Evolutionary conservation across 805 yeast species (phyloP), one percentile per base, ranked within the genome.

Genomic region (Suhomyces kilbournensis): DNA sequence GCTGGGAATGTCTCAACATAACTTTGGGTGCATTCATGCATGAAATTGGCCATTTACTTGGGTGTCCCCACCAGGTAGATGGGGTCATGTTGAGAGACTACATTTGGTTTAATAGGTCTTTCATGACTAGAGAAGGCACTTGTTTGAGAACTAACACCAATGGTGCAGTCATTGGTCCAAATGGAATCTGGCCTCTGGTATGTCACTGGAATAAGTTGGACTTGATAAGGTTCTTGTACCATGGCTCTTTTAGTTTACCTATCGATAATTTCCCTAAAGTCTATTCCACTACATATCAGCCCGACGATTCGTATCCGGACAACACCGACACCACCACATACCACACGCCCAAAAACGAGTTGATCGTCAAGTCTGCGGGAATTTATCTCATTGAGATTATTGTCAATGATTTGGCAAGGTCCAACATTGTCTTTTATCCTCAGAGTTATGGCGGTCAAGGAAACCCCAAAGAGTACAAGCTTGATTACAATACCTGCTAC

Each of bases 11-110:
- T 61, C 70, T 88, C 44, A 86, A 88, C 54, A 80, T 93, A 35
- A 89, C 97, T 1, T 65, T 89, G 60, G 98, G 99, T 44, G 97
- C 98, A 0, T 92, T 91, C 60, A 78, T 92, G 86, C 98, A 93
- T 68, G 98, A 93, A 65, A 86, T 93, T 48, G 98, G 99, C 1
- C 98, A 93, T 66, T 72, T 83, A 25, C 74, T 93, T 42, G 97
- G 97, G 0, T 88, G 93, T 57, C 97, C 98, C 0, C 98, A 93
- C 69, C 94, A 91, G 67, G 88, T 85, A 12, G 74, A 78, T 58
- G 98, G 98, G 17, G 87, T 93, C 25, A 94, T 93, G 98, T 70
- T 90, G 38, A 77, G 97, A 53, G 97, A 88, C 53, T 94, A 92
- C 65, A 76, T 84, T 19, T 82, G 85, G 53, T 81, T 90, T 77